phyloP scores from a whole-genome alignment of 1,284 basidiomycete genomes.

The Puccinia novopanici region DNA sequence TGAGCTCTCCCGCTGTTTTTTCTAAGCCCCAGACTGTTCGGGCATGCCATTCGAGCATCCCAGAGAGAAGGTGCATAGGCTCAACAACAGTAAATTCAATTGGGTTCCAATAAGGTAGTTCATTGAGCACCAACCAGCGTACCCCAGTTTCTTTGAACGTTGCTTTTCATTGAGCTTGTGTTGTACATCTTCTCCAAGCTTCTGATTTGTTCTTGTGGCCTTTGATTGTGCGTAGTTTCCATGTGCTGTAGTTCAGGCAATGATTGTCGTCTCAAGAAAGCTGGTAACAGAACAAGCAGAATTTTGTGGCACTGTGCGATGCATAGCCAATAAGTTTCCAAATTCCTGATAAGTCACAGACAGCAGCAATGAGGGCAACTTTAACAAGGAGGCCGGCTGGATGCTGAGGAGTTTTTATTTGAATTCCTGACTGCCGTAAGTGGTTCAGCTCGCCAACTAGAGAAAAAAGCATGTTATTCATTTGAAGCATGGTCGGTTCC shows the following conservation, averaged over 20 bases:
- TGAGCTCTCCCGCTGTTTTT: not conserved
- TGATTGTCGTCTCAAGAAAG: conserved; percentile 1
- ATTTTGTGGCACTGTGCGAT: conserved; percentile 30
- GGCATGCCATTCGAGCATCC: conserved; percentile 34
- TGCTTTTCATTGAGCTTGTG: conserved; percentile 16
- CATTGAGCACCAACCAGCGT: conserved; percentile 30
- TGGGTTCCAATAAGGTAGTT: conserved; percentile 37
- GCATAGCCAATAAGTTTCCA: too few relatives aligned
- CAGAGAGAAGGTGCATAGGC: conserved; percentile 44
- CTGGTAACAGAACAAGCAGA: conserved; percentile 46
- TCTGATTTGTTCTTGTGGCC: conserved; percentile 19
- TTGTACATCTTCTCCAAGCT: conserved; percentile 27
- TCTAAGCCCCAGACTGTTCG: conserved; percentile 21
- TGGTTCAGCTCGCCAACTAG: conserved; percentile 19
- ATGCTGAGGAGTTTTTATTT: not conserved
- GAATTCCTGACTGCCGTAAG: conserved; percentile 7
- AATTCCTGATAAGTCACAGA: conserved; percentile 31
- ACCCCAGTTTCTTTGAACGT: conserved; percentile 13
- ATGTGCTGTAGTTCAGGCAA: not conserved
- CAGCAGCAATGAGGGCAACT: conserved; percentile 32
- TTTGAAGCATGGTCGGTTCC: conserved; percentile 31
- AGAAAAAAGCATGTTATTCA: conserved; percentile 24
- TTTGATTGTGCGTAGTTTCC: conserved; percentile 2
- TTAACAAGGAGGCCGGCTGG: conserved; percentile 4
- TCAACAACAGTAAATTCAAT: too few relatives aligned